These are phyloP conservation scores for Sphagnum fallax DNA, from an alignment of 228 moss, liverwort and hornwort genomes.

Conservation along the genomic window DNA sequence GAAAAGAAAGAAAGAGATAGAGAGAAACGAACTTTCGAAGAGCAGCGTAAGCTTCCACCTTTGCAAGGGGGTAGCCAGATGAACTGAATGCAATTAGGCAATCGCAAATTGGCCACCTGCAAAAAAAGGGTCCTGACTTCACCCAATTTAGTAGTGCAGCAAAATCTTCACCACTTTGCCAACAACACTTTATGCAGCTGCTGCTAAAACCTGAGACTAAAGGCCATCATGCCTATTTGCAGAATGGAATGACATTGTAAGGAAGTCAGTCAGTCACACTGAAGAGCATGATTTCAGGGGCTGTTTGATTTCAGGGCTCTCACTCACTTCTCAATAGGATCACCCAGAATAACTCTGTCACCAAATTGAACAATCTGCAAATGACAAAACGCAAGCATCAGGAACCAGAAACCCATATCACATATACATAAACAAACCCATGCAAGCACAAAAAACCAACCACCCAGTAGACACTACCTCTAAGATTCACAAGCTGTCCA, in stretches of 20 bases:
- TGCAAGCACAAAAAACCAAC: background rate
- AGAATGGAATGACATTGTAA: too few relatives aligned
- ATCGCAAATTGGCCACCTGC: slow-evolving; percentile 53
- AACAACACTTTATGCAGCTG: too few relatives aligned
- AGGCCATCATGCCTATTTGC: too few relatives aligned
- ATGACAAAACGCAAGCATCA: background rate
- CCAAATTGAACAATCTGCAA: slow-evolving; percentile 83
- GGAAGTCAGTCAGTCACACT: too few relatives aligned
- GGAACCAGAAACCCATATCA: background rate
- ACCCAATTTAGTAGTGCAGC: too few relatives aligned
- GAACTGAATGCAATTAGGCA: slow-evolving; percentile 63
- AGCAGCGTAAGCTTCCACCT: slow-evolving; percentile 52
- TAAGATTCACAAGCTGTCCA: too few relatives aligned
- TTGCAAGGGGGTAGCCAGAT: slow-evolving; percentile 56
- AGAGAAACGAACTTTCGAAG: slow-evolving; percentile 39
- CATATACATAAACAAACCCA: background rate
- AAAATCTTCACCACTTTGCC: too few relatives aligned
- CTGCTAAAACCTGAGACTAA: too few relatives aligned
- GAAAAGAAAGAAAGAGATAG: background rate
- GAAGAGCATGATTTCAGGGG: too few relatives aligned
- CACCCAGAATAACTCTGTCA: slow-evolving; percentile 76
- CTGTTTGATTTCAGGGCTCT: too few relatives aligned
- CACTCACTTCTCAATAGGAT: slow-evolving; percentile 67
- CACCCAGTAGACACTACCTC: too few relatives aligned
- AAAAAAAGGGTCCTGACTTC: background rate